phyloP scores from a whole-genome alignment of 805 yeast genomes.

The Kluyveromyces siamensis region DNA sequence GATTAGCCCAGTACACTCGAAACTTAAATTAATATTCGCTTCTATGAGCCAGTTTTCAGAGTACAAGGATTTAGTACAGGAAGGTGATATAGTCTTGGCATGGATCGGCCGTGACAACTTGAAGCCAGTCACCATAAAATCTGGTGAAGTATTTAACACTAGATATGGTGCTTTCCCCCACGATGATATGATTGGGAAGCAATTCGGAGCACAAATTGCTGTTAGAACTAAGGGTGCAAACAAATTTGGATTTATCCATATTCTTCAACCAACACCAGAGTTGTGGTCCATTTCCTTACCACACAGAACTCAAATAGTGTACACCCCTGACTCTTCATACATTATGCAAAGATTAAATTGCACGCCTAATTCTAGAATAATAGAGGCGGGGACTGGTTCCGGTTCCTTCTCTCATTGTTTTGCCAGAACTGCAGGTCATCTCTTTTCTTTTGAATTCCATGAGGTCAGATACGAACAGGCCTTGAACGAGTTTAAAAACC shows the following conservation, averaged over 20 bases:
- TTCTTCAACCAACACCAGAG: constrained; percentile 89
- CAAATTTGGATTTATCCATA: constrained; percentile 68
- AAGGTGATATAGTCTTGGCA: constrained; percentile 79
- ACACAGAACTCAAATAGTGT: constrained; percentile 95
- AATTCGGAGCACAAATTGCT: constrained; percentile 79
- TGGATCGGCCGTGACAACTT: constrained; percentile 76
- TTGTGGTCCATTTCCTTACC: constrained; percentile 94
- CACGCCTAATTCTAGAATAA: constrained; percentile 64
- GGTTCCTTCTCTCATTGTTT: constrained; percentile 93
- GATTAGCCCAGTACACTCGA: no score
- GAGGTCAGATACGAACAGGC: constrained; percentile 79
- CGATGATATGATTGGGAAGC: constrained; percentile 66
- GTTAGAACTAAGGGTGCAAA: constrained; percentile 48
- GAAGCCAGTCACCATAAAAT: constrained; percentile 58
- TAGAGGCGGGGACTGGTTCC: constrained; percentile 98
- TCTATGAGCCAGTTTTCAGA: constrained; percentile 34
- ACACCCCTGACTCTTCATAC: constrained; percentile 90
- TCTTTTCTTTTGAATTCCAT: constrained; percentile 89
- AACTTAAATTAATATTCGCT: no score
- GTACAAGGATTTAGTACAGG: constrained; percentile 62
- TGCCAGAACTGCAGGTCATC: constrained; percentile 71
- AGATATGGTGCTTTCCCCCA: constrained; percentile 89
- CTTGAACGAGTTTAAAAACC: constrained; percentile 60
- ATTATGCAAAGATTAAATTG: constrained; percentile 76
- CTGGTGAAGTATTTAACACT: constrained; percentile 63